Evolutionary conservation across 2,329 filamentous ascomycete genomes (phyloP).

Genomic region (Diaporthe sp.): DNA sequence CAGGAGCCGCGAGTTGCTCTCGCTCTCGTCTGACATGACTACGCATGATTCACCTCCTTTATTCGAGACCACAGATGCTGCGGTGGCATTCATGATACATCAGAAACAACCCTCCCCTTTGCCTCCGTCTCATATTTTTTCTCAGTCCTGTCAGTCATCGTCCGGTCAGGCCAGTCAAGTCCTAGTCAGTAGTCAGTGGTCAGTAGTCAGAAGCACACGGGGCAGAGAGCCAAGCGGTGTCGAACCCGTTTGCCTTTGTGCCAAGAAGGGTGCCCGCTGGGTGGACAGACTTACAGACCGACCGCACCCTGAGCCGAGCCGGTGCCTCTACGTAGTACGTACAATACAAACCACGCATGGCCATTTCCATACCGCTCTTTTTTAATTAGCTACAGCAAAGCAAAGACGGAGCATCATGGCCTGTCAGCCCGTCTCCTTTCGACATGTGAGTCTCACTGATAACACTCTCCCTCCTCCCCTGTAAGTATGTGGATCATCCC

Average conservation of each 20-base stretch:
- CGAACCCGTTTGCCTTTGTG: slow-evolving; percentile 14
- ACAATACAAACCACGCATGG: neutral
- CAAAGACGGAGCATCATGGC: neutral
- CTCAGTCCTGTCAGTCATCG: neutral
- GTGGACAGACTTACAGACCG: neutral
- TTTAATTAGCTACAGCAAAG: neutral
- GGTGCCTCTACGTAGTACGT: neutral
- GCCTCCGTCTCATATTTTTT: neutral
- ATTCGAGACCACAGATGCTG: slow-evolving; percentile 10
- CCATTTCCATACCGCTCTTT: slow-evolving; percentile 9
- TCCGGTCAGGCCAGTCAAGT: neutral
- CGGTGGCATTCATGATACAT: slow-evolving; percentile 24
- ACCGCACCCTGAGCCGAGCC: slow-evolving; percentile 1
- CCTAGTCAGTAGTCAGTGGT: too few relatives aligned
- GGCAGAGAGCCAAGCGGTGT: slow-evolving; percentile 18
- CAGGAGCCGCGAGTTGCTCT: neutral
- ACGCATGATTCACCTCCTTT: slow-evolving; percentile 12
- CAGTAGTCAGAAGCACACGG: too few relatives aligned
- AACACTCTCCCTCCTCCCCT: neutral
- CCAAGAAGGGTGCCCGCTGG: slow-evolving; percentile 2
- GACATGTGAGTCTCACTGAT: slow-evolving; percentile 21
- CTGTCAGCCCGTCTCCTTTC: too few relatives aligned
- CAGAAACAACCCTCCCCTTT: slow-evolving; percentile 9
- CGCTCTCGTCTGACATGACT: slow-evolving; percentile 9
- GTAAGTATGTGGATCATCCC: neutral